Evolutionary conservation across 768 basidiomycete genomes (phyloP).

Genomic region (Hysterangium stoloniferum): DNA sequence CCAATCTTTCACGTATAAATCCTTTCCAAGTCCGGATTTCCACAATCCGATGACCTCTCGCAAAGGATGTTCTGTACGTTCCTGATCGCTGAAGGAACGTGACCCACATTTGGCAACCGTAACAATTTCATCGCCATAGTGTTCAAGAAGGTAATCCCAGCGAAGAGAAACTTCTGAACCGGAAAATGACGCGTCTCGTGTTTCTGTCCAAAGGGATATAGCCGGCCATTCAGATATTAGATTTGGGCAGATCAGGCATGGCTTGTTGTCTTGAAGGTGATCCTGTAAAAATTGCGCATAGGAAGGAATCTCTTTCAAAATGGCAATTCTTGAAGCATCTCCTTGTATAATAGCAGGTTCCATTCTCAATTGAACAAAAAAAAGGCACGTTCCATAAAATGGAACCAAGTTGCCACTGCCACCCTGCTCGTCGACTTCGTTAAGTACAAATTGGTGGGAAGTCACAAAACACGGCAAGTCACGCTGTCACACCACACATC

Average conservation of each 20-base stretch:
- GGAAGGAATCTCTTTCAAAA: background rate
- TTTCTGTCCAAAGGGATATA: conserved; percentile 3
- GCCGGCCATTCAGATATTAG: conserved; percentile 1
- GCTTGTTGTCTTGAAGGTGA: background rate
- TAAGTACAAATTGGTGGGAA: background rate
- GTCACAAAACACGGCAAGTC: background rate
- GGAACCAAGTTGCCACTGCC: no score
- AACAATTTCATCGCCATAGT: conserved; percentile 11
- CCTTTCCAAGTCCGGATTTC: conserved; percentile 1
- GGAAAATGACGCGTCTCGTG: background rate
- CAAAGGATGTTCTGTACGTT: conserved; percentile 5
- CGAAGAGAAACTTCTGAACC: background rate
- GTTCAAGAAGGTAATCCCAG: conserved; percentile 6
- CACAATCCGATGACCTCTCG: conserved; percentile 13
- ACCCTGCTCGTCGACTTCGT: no score
- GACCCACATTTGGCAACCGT: conserved; percentile 11
- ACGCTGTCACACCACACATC: background rate
- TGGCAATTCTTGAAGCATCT: background rate
- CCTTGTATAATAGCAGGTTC: background rate
- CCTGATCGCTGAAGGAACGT: conserved; percentile 8
- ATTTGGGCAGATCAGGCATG: conserved; percentile 4
- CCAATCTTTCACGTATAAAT: conserved; percentile 15
- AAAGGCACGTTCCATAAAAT: no score
- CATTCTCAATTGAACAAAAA: no score
- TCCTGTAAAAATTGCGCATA: conserved; percentile 6